These are phyloP conservation scores for Coniferiporia sulphurascens DNA, from an alignment of 1,284 basidiomycete species.

Conservation along the genomic window DNA sequence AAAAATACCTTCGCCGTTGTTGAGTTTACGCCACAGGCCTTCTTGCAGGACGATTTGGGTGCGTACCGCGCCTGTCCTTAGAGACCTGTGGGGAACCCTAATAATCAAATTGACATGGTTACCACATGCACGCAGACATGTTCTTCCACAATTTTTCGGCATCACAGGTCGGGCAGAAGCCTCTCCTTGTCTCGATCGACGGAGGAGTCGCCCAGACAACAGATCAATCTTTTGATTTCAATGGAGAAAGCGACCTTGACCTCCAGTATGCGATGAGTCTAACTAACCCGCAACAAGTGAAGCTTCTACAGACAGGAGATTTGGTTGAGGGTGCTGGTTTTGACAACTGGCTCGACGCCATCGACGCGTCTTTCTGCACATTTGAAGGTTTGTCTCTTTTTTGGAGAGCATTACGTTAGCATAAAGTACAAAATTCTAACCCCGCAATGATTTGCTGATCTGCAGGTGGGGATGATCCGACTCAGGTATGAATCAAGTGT, in stretches of 20 bases:
- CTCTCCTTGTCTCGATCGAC: constrained; percentile 29
- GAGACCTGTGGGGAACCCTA: no score
- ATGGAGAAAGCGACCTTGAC: constrained; percentile 46
- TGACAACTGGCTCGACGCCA: constrained; percentile 27
- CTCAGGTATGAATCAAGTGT: constrained; percentile 6
- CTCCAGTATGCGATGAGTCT: constrained; percentile 38
- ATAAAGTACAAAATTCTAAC: not conserved
- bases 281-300: constrained; percentile 25
- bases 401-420: not conserved
- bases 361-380: constrained; percentile 28
- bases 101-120: not conserved
- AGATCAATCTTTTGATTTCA: constrained; percentile 33
- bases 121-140: constrained; percentile 25
- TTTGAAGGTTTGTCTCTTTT: constrained; percentile 19
- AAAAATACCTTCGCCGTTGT: constrained; percentile 29
- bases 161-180: constrained; percentile 34
- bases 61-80: not conserved
- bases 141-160: constrained; percentile 40
- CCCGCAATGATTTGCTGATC: not conserved
- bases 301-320: constrained; percentile 29
- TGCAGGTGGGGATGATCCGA: constrained; percentile 21
- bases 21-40: constrained; percentile 47
- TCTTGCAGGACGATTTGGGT: constrained; percentile 36
- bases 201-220: constrained; percentile 22
- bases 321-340: constrained; percentile 23